Percentiles rank a stretch among this genome's conserved stretches.
These are phyloP conservation scores for Lippia alba DNA, from an alignment of 305 asterid species.

Conservation along the genomic window DNA sequence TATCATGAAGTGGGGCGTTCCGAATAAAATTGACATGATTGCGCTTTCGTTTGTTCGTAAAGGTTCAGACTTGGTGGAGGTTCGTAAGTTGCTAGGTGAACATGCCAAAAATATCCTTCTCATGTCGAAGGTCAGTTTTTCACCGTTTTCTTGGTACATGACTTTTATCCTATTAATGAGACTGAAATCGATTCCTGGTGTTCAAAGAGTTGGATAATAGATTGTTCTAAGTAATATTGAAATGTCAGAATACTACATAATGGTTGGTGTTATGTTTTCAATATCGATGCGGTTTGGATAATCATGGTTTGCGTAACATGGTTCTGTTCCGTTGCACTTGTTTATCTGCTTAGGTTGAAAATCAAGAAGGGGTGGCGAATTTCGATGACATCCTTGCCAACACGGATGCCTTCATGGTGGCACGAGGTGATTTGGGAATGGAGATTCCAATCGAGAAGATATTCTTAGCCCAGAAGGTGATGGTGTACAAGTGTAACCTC, in stretches of 20 bases:
- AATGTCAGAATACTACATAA: too few species aligned
- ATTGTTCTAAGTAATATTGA: conserved; percentile 12
- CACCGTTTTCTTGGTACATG: conserved; percentile 16
- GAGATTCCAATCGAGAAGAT: conserved; percentile 81
- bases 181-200: neutral
- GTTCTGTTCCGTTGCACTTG: conserved; percentile 11
- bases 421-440: conserved; percentile 75
- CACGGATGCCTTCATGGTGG: conserved; percentile 83
- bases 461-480: conserved; percentile 75
- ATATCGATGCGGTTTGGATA: neutral
- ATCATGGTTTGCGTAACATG: conserved; percentile 2
- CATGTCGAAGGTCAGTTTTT: conserved; percentile 57
- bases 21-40: conserved; percentile 67
- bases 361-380: conserved; percentile 83
- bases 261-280: neutral
- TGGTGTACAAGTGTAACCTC: conserved; percentile 74
- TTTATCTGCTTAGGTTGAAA: conserved; percentile 54
- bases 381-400: conserved; percentile 74
- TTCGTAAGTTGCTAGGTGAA: conserved; percentile 61
- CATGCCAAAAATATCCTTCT: conserved; percentile 66
- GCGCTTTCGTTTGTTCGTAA: conserved; percentile 72
- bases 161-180: neutral
- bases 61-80: conserved; percentile 67
- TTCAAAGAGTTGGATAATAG: neutral
- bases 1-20: conserved; percentile 64